Percentiles rank a stretch among this genome's conserved stretches.
These are phyloP conservation scores for Zalerion maritima DNA, from an alignment of 495 filamentous ascomycete species.

Conservation along the genomic window DNA sequence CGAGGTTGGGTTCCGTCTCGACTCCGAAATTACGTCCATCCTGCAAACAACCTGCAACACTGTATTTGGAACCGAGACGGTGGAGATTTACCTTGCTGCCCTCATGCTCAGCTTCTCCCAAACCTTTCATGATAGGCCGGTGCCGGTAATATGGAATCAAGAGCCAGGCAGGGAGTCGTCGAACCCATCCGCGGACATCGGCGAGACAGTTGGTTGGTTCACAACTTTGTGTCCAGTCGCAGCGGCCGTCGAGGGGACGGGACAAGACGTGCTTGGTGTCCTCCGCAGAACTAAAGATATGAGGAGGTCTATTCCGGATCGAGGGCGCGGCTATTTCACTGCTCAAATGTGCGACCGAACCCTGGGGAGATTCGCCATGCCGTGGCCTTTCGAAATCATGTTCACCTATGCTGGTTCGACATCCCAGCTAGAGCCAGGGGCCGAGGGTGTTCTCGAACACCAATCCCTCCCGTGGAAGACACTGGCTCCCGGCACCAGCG, in stretches of 20 bases:
- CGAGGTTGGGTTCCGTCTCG: slow-evolving; percentile 26
- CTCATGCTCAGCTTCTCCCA: slow-evolving; percentile 34
- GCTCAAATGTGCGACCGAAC: slow-evolving; percentile 17
- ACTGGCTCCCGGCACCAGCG: slow-evolving; percentile 30
- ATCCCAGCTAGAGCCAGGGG: slow-evolving; percentile 46
- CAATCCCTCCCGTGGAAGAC: slow-evolving; percentile 27
- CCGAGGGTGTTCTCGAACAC: slow-evolving; percentile 46
- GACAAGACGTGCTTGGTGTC: slow-evolving; percentile 26
- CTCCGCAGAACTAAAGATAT: slow-evolving; percentile 28
- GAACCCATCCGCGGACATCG: slow-evolving; percentile 23
- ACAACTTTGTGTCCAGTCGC: slow-evolving; percentile 27
- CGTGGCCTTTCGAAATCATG: slow-evolving; percentile 52
- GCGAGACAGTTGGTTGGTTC: slow-evolving; percentile 36
- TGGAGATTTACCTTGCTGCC: slow-evolving; percentile 33
- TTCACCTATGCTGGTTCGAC: slow-evolving; percentile 57
- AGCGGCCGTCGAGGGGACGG: slow-evolving; percentile 16
- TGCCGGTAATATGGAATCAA: slow-evolving; percentile 41
- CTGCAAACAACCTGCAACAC: slow-evolving; percentile 29
- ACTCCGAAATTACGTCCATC: slow-evolving; percentile 24
- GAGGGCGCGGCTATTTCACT: slow-evolving; percentile 18
- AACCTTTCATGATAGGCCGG: slow-evolving; percentile 34
- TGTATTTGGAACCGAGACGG: slow-evolving; percentile 28
- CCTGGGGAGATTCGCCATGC: slow-evolving; percentile 22
- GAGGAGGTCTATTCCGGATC: slow-evolving; percentile 16
- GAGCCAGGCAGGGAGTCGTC: slow-evolving; percentile 27